Base-by-base conservation (phyloP, 768 basidiomycete genomes). In the Pisolithus marmoratus region DNA sequence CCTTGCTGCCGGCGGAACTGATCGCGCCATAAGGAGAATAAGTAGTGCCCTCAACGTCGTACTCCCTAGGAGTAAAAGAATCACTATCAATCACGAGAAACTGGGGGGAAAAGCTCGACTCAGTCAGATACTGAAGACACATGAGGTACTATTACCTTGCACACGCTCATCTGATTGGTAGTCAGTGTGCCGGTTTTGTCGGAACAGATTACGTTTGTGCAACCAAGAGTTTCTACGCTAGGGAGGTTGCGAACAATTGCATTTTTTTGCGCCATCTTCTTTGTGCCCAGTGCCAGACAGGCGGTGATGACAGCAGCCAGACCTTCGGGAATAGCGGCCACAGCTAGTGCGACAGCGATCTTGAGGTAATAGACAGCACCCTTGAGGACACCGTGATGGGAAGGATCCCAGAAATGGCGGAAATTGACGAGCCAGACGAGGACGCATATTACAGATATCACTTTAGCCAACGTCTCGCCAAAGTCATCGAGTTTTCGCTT, bases 291-390 rank as follows among this genome's bases (percentile, higher is more conserved):
- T 9, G 96, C 94, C 37, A 99, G 71, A 69, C 94, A 97, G 9
- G 94, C 94, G 8, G 95, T 99, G 63, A 98, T 96, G 53, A 99
- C 95, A 47, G 94, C 94, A 34, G 95, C 94, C n/a, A 99, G 73
- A 53, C 95, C 95, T 70, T 99, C 95, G 0, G 96, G 95, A 64
- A 98, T 99, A 38, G 95, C 95, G 52, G 95, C 95, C 38, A 99
- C 95, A n/a, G 96, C 95, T 42, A 99, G 76, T 5, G 96, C 94
- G 41, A 99, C 96, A 34, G 95, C 95, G 64, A 99, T 97, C 74
- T 99, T 99, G 80, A 99, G 91, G 72, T 99, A 99, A 70, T 97
- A 98, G 49, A 99, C 82, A 0, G 95, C 95, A 38, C 95, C 95
- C 66, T 93, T 93, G 62, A 97, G 75, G 43, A 73, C 82, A 46